These are phyloP conservation scores for Pseudomicrostroma phylloplanum DNA, from an alignment of 1,284 basidiomycete species.

Conservation along the genomic window DNA sequence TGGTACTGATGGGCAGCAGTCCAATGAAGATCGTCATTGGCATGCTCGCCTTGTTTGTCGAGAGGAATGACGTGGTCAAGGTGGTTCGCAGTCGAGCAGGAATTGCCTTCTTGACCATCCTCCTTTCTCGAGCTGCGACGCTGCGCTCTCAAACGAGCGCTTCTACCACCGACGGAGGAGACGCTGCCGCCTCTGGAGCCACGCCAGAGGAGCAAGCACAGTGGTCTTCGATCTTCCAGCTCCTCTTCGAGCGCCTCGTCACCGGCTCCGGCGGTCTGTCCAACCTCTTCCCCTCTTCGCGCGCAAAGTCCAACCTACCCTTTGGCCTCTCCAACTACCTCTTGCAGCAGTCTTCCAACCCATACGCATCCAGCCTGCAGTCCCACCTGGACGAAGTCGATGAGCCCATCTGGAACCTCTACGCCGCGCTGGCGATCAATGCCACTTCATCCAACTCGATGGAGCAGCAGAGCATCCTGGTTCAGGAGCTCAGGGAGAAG, in stretches of 20 bases:
- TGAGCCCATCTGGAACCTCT: conserved; percentile 85
- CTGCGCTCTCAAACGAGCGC: conserved; percentile 61
- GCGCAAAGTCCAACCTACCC: conserved; percentile 59
- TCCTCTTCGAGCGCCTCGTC: conserved; percentile 71
- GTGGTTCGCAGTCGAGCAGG: conserved; percentile 75
- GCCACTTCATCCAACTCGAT: conserved; percentile 61
- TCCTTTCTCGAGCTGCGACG: conserved; percentile 83
- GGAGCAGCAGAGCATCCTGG: conserved; percentile 76
- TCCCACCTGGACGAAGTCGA: conserved; percentile 54
- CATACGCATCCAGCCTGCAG: conserved; percentile 53
- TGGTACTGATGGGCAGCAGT: conserved; percentile 71
- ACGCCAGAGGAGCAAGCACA: conserved; percentile 70
- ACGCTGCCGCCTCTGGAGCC: conserved; percentile 19
- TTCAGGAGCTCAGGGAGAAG: conserved; percentile 81
- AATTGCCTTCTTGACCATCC: conserved; percentile 80
- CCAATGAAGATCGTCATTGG: conserved; percentile 78
- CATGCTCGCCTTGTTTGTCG: conserved; percentile 73
- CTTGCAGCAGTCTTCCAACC: neutral
- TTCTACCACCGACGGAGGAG: conserved; percentile 9
- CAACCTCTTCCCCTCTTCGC: conserved; percentile 81
- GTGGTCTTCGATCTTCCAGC: conserved; percentile 68
- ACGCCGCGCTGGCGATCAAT: conserved; percentile 80
- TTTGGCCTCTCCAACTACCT: conserved; percentile 55
- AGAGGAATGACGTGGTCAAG: conserved; percentile 68
- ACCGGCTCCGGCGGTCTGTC: conserved; percentile 60